Base-by-base conservation (phyloP, 2,329 filamentous ascomycete genomes). In the Colletotrichum sp. region DNA sequence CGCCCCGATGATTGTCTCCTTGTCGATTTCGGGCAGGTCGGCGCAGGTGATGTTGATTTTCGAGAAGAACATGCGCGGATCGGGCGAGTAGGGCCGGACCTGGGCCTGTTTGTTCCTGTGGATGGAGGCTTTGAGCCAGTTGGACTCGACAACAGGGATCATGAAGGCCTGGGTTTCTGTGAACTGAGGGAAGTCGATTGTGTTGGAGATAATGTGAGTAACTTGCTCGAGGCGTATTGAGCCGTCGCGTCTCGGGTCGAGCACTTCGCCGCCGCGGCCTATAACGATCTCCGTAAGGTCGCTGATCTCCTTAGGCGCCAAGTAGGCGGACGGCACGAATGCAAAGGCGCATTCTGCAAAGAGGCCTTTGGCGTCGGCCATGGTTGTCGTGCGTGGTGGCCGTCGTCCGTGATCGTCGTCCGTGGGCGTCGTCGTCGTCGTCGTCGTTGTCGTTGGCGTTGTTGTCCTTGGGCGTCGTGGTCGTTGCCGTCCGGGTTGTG, bases 111-210 rank as follows among this genome's bases (percentile, higher is more conserved):
- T 96, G 73, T 89, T 89, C 80, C 93, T 94, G 26, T 88, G 84
- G 3, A 98, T 84, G 6, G 94, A 97, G 28, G 89, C 88, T 5
- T 91, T 89, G 63, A 98, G 91, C 96, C 97, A 99, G 72, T 91
- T 88, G 5, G 95, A 92, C 78, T 93, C 96, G 32, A 99, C 93
- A 2, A 99, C 94, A 13, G 95, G 94, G 66, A 97, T 93, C 89
- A 98, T 94, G 78, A 92, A 88, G 64, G 95, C 94, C 78, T 94
- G 90, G 2, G 95, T 93, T 77, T 92, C 90, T 76, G 91, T 88
- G 83, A 97, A 99, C 80, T 96, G 92, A n/a, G 95, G 93, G 80
- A 99, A 99, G 83, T 99, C 96, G 84, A 95, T 94, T 1, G 94
- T 96, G 75, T 93, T 92, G 72, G 96, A 88, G 65, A 92, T 82